Conservation (phyloP, 2,329 filamentous ascomycete genomes). For the Diaporthe australafricana region DNA sequence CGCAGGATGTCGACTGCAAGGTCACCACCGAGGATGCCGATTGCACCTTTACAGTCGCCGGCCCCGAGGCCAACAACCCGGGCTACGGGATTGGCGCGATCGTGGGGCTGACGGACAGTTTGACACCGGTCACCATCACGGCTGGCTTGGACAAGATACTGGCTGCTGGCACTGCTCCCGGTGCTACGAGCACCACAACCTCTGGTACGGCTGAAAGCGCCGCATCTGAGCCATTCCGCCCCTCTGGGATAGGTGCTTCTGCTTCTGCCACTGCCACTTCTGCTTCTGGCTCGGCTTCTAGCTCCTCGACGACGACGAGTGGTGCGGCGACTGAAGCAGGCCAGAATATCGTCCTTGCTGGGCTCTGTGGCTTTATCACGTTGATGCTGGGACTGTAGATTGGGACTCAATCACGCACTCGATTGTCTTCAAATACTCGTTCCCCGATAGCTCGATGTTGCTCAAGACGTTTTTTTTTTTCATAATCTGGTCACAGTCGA, state of each 20-base stretch:
- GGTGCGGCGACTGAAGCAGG: neutral
- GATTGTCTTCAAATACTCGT: too few species aligned
- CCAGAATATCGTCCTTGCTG: neutral
- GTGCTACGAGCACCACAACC: neutral
- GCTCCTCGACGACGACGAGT: neutral
- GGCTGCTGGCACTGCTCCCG: too few species aligned
- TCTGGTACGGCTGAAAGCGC: neutral
- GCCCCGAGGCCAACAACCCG: neutral
- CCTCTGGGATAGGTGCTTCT: slow-evolving; percentile 8
- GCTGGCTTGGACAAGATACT: slow-evolving; percentile 26
- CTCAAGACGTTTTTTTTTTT: too few species aligned
- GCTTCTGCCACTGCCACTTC: neutral
- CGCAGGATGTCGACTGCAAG: slow-evolving; percentile 14
- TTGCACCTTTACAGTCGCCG: slow-evolving; percentile 14
- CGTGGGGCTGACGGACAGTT: neutral
- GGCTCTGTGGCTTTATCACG: neutral
- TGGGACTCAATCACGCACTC: too few species aligned
- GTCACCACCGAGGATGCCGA: slow-evolving; percentile 2
- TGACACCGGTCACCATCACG: slow-evolving; percentile 25
- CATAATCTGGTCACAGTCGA: too few species aligned
- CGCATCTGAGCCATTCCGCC: neutral
- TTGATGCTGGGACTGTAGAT: slow-evolving; percentile 12
- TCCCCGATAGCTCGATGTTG: too few species aligned
- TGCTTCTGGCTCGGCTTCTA: neutral
- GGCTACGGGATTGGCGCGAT: neutral